Percentiles rank a stretch among this genome's conserved stretches.
Evolutionary conservation across 2,329 filamentous ascomycete species (phyloP).

Genomic region (Pseudocercospora fuligena): DNA sequence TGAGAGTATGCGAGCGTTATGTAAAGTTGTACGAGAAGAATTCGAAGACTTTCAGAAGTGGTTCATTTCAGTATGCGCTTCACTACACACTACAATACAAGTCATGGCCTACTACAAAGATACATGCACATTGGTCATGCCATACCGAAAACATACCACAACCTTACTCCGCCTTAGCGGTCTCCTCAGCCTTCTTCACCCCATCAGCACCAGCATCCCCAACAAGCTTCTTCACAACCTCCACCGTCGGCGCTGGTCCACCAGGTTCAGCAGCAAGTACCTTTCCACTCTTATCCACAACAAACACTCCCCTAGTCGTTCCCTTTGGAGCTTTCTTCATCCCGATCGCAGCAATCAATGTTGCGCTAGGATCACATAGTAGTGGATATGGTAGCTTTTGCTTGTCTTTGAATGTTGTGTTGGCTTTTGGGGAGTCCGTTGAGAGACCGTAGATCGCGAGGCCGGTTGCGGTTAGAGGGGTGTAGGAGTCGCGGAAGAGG

Average conservation of each 20-base stretch:
- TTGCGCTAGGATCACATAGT: constrained; percentile 77
- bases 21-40: not conserved
- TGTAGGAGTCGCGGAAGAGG: constrained; percentile 86
- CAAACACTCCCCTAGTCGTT: constrained; percentile 85
- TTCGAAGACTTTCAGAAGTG: not conserved
- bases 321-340: constrained; percentile 82
- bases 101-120: not conserved
- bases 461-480: constrained; percentile 74
- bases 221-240: constrained; percentile 75
- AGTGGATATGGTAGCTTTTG: constrained; percentile 87
- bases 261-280: constrained; percentile 76
- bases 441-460: constrained; percentile 90
- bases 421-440: constrained; percentile 84
- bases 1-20: not conserved
- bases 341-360: constrained; percentile 84
- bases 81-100: not conserved
- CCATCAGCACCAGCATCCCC: constrained; percentile 28
- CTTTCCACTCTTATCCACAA: constrained; percentile 70
- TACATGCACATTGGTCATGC: not conserved
- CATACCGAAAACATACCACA: not conserved
- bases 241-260: constrained; percentile 76
- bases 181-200: constrained; percentile 43
- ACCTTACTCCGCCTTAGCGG: constrained; percentile 28
- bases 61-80: not conserved
- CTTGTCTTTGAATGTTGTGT: constrained; percentile 90